A percentile compares a stretch with the other conserved stretches of the same genome.
Evolutionary conservation across 106 monocot species (phyloP).

Genomic region (Dendrobium catenatum): DNA sequence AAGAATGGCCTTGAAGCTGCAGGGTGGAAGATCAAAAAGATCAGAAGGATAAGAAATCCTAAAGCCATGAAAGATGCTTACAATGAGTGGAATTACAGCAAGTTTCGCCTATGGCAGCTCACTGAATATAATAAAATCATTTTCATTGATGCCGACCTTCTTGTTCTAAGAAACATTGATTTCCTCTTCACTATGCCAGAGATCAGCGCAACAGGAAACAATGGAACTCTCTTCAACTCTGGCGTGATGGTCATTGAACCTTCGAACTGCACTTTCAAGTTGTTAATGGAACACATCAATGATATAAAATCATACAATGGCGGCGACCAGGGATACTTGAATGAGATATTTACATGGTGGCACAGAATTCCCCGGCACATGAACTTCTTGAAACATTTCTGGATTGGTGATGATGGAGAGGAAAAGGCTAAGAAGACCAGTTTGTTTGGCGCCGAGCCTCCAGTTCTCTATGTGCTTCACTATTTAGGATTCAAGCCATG

Average conservation of each 20-base stretch:
- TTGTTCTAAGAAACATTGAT: conserved; percentile 60
- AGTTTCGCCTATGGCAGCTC: conserved; percentile 80
- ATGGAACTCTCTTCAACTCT: conserved; percentile 67
- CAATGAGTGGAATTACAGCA: conserved; percentile 90
- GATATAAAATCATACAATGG: conserved; percentile 74
- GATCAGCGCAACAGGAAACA: conserved; percentile 67
- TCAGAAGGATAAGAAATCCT: conserved; percentile 63
- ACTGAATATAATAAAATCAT: conserved; percentile 72
- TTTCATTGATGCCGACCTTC: conserved; percentile 72
- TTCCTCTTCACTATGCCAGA: conserved; percentile 64
- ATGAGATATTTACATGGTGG: conserved; percentile 84
- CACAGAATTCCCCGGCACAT: conserved; percentile 65
- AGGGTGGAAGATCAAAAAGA: conserved; percentile 63
- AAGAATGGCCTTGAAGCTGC: conserved; percentile 51
- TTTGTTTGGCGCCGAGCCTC: conserved; percentile 52
- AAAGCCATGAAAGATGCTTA: conserved; percentile 60
- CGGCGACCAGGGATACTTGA: conserved; percentile 74
- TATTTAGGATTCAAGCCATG: conserved; percentile 76
- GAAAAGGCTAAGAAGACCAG: conserved; percentile 36
- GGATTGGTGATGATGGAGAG: conserved; percentile 54
- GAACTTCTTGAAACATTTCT: conserved; percentile 82
- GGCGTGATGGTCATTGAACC: conserved; percentile 79
- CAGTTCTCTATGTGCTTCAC: conserved; percentile 63
- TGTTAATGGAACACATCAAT: conserved; percentile 63
- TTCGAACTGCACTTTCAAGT: conserved; percentile 59